A percentile compares a stretch with the other conserved stretches of the same genome.
These are phyloP conservation scores for Silene vulgaris DNA, from an alignment of 179 eudicot genomes.

Conservation along the genomic window DNA sequence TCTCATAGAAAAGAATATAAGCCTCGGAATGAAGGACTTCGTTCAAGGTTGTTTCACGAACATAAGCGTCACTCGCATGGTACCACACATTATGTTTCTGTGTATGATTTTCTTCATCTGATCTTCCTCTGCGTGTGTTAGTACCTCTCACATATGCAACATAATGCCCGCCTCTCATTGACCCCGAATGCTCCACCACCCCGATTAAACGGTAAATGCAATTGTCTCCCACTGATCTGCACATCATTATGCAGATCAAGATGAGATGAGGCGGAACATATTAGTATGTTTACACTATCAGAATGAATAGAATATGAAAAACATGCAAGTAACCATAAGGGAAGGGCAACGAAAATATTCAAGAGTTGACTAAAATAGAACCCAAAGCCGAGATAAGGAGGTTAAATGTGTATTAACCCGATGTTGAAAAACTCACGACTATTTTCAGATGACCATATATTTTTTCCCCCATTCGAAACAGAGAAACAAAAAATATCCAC, in stretches of 20 bases:
- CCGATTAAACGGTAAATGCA: conserved; percentile 60
- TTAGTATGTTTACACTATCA: neutral
- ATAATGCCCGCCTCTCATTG: conserved; percentile 87
- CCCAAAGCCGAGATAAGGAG: neutral
- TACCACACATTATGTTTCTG: conserved; percentile 49
- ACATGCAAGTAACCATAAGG: neutral
- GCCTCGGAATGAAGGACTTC: conserved; percentile 75
- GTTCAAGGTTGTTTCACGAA: conserved; percentile 55
- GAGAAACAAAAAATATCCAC: too few relatives aligned
- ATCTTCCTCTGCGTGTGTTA: conserved; percentile 23
- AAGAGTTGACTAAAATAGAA: neutral
- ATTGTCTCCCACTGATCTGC: conserved; percentile 25
- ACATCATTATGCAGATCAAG: neutral
- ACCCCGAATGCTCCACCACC: conserved; percentile 80
- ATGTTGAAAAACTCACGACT: neutral
- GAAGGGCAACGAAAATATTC: neutral
- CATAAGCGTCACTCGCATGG: conserved; percentile 63
- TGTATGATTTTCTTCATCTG: conserved; percentile 28
- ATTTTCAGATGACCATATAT: neutral
- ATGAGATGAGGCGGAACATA: too few relatives aligned
- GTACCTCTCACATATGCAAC: conserved; percentile 57
- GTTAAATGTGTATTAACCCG: neutral
- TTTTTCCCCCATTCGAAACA: neutral
- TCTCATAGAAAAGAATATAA: conserved; percentile 74
- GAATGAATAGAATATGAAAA: neutral